Evolutionary conservation across 305 asterid genomes (phyloP).

Genomic region (Lippia alba): DNA sequence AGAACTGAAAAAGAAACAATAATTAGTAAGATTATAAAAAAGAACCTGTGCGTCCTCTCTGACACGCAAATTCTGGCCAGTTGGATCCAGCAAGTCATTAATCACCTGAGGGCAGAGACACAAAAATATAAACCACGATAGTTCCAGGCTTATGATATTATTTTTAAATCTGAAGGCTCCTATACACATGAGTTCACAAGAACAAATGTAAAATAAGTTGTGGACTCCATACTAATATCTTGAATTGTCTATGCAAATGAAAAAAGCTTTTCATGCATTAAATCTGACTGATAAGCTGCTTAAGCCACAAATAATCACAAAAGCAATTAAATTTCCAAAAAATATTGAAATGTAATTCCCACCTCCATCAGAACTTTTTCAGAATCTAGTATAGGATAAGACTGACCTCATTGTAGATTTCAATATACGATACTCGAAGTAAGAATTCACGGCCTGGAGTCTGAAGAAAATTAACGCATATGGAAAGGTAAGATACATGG

Average conservation of each 20-base stretch:
- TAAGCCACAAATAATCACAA: slow-evolving; percentile 11
- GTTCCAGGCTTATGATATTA: slow-evolving; percentile 17
- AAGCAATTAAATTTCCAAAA: slow-evolving; percentile 5
- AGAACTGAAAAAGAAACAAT: slow-evolving; percentile 28
- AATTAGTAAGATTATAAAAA: slow-evolving; percentile 1
- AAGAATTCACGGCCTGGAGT: slow-evolving; percentile 98
- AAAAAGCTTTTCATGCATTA: slow-evolving; percentile 3
- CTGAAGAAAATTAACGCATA: slow-evolving; percentile 56
- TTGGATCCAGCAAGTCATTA: slow-evolving; percentile 97
- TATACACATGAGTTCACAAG: background rate
- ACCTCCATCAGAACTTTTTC: slow-evolving; percentile 12
- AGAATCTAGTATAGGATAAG: slow-evolving; percentile 13
- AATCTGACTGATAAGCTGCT: slow-evolving; percentile 25
- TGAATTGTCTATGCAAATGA: slow-evolving; percentile 20
- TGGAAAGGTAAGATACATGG: slow-evolving; percentile 13
- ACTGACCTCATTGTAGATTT: slow-evolving; percentile 98
- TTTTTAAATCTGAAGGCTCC: background rate
- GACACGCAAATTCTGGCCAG: slow-evolving; percentile 97
- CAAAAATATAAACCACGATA: slow-evolving; percentile 20
- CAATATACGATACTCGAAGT: slow-evolving; percentile 97
- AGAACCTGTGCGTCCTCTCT: slow-evolving; percentile 98
- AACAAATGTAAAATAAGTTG: background rate
- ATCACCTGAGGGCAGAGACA: slow-evolving; percentile 69
- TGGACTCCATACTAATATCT: slow-evolving; percentile 9
- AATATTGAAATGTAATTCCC: slow-evolving; percentile 3